Conservation (phyloP, 2,329 filamentous ascomycete genomes). For the Fusarium gaditjirri region DNA sequence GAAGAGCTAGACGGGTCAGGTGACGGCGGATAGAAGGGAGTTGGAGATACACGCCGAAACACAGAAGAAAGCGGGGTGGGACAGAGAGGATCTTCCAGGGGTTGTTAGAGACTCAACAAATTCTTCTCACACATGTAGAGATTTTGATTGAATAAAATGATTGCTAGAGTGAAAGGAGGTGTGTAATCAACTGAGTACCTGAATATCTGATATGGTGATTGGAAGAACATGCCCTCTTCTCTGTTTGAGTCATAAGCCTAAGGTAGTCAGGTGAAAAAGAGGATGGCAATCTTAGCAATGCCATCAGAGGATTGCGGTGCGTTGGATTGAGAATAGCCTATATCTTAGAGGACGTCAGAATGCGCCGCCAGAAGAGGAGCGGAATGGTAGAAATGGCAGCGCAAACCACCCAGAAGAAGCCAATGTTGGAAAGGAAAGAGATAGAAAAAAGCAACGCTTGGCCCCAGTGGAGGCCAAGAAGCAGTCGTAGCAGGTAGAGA, state of each 20-base stretch:
- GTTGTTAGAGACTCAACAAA: not conserved
- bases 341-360: constrained; percentile 4
- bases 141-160: not conserved
- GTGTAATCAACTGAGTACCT: not conserved
- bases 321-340: constrained; percentile 27
- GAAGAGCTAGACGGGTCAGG: constrained; percentile 4
- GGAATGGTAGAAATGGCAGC: not conserved
- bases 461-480: not conserved
- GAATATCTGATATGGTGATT: not conserved
- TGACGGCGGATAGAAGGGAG: not conserved
- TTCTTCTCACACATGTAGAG: not conserved
- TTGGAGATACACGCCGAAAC: not conserved
- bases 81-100: not conserved
- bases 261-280: not conserved
- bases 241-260: not conserved
- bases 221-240: not conserved
- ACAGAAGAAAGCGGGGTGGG: not conserved
- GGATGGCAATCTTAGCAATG: constrained; percentile 31
- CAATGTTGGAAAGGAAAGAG: not conserved
- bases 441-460: not conserved
- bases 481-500: not conserved
- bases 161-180: not conserved
- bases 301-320: constrained; percentile 27
- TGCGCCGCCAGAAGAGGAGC: constrained; percentile 5
- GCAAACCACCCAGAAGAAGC: constrained; percentile 1